These are phyloP conservation scores for Durusdinium trenchii DNA, from an alignment of 73 alveolate genomes.

Conservation along the genomic window DNA sequence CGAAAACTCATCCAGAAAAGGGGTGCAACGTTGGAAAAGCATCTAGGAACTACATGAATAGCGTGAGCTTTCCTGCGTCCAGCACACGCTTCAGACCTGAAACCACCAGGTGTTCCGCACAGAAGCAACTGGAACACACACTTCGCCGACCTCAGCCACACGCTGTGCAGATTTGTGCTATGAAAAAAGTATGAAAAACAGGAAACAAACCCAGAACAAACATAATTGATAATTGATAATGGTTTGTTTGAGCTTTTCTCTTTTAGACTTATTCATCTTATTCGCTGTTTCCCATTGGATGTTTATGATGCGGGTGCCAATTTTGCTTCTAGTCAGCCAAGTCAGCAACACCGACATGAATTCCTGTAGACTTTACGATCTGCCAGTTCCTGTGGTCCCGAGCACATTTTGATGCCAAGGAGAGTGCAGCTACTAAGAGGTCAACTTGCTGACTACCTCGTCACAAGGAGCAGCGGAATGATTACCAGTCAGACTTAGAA, in stretches of 20 bases:
- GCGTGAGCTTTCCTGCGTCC: too few relatives aligned
- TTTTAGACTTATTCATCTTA: too few relatives aligned
- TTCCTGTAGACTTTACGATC: neutral
- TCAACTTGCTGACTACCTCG: conserved; percentile 75
- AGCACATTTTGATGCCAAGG: conserved; percentile 84
- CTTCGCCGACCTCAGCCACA: conserved; percentile 86
- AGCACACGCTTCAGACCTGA: neutral
- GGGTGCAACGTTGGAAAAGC: neutral
- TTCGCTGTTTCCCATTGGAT: too few relatives aligned
- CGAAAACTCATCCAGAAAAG: neutral
- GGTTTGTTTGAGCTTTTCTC: too few relatives aligned
- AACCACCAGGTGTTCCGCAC: neutral
- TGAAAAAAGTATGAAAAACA: too few relatives aligned
- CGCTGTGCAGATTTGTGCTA: too few relatives aligned
- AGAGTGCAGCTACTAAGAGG: conserved; percentile 73
- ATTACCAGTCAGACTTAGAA: neutral
- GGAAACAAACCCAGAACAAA: too few relatives aligned
- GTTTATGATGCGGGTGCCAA: too few relatives aligned
- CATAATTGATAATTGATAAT: too few relatives aligned
- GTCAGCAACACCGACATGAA: neutral
- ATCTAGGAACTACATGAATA: too few relatives aligned
- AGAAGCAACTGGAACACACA: conserved; percentile 86
- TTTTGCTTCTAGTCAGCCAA: too few relatives aligned
- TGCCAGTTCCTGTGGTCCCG: neutral
- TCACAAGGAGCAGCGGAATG: neutral